phyloP scores from a whole-genome alignment of 1,284 basidiomycete genomes.

The Afroboletus lepidellus region DNA sequence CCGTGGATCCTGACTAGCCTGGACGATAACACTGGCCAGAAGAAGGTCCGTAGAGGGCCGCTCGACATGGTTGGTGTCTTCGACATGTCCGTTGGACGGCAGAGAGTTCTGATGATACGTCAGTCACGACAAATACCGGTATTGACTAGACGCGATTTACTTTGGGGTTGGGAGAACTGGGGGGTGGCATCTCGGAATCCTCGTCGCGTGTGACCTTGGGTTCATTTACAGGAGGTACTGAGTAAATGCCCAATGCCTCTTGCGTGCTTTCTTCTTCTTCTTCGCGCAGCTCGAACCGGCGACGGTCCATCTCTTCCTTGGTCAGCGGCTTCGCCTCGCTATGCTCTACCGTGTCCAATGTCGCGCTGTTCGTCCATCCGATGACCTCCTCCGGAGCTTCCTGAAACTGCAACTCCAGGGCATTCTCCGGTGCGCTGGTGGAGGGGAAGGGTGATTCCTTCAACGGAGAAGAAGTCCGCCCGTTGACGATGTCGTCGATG shows the following conservation, averaged over 20 bases:
- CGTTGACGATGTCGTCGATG: slow-evolving; percentile 18
- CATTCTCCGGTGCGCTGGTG: neutral
- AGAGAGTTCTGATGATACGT: slow-evolving; percentile 10
- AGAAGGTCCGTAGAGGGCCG: slow-evolving; percentile 29
- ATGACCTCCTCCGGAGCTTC: slow-evolving; percentile 24
- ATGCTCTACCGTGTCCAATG: slow-evolving; percentile 27
- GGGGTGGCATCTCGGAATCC: slow-evolving; percentile 2
- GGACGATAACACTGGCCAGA: slow-evolving; percentile 27
- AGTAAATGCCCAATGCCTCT: slow-evolving; percentile 22
- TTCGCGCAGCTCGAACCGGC: slow-evolving; percentile 27
- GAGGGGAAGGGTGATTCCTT: neutral
- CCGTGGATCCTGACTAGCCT: slow-evolving; percentile 29
- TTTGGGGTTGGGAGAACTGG: slow-evolving; percentile 9
- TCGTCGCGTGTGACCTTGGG: neutral
- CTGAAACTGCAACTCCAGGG: neutral
- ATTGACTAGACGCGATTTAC: slow-evolving; percentile 8
- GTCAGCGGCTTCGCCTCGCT: slow-evolving; percentile 8
- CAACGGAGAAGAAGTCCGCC: neutral
- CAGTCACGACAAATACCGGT: neutral
- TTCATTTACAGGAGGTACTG: neutral
- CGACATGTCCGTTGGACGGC: neutral
- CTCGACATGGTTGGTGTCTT: slow-evolving; percentile 19
- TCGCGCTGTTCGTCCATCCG: slow-evolving; percentile 28
- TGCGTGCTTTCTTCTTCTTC: slow-evolving; percentile 35
- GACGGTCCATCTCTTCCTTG: slow-evolving; percentile 11